Evolutionary conservation across 768 basidiomycete species (phyloP).

Genomic region (Panus rudis): DNA sequence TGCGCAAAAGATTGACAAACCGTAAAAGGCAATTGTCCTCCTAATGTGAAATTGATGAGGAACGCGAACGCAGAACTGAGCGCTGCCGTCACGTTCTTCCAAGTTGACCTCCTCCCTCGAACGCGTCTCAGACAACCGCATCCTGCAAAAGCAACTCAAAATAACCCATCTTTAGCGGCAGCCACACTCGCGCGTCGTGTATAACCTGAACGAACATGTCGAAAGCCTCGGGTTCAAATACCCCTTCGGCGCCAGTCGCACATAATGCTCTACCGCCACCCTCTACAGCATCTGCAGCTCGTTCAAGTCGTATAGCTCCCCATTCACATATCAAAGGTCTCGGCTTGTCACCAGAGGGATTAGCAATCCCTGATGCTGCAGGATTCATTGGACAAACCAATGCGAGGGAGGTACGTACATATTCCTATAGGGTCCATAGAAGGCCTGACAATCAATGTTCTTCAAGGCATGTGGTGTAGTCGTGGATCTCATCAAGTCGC

Average conservation of each 20-base stretch:
- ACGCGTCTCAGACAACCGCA: too few species aligned
- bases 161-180: too few species aligned
- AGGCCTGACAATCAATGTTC: not conserved
- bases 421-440: not conserved
- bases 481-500: slow-evolving; percentile 83
- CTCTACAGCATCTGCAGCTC: slow-evolving; percentile 48
- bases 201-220: too few species aligned
- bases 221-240: too few species aligned
- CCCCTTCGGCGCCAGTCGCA: slow-evolving; percentile 27
- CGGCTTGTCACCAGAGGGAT: slow-evolving; percentile 80
- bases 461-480: slow-evolving; percentile 83
- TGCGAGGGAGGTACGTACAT: slow-evolving; percentile 72
- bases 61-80: too few species aligned
- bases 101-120: too few species aligned
- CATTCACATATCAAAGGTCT: slow-evolving; percentile 98
- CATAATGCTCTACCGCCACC: slow-evolving; percentile 74
- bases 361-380: slow-evolving; percentile 60
- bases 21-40: too few species aligned
- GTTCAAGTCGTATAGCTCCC: slow-evolving; percentile 77
- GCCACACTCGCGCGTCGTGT: too few species aligned
- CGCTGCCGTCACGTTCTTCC: too few species aligned
- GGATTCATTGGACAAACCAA: slow-evolving; percentile 89
- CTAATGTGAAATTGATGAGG: too few species aligned
- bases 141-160: too few species aligned
- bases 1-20: too few species aligned